phyloP scores from a whole-genome alignment of 805 yeast genomes.

The Pichia phayaonensis region DNA sequence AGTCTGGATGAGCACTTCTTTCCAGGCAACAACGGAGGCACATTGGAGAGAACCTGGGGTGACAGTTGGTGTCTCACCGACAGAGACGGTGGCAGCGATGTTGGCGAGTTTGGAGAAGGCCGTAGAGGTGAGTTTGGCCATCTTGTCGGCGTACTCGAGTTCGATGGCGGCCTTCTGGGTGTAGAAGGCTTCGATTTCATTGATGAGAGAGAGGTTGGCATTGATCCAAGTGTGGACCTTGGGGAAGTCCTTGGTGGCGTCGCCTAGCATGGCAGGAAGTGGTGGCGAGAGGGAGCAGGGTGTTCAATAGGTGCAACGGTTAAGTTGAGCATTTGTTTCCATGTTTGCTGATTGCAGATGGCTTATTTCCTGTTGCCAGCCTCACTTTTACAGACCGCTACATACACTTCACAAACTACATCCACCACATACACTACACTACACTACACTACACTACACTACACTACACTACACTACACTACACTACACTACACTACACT shows the following conservation, averaged over 20 bases:
- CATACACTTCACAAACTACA: no score
- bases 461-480: no score
- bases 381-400: no score
- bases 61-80: constrained; percentile 83
- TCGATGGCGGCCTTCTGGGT: constrained; percentile 77
- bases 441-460: no score
- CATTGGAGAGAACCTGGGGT: constrained; percentile 95
- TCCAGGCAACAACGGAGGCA: constrained; percentile 87
- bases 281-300: no score
- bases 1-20: constrained; percentile 74
- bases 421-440: no score
- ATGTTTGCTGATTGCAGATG: no score
- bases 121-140: constrained; percentile 56
- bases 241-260: constrained; percentile 56
- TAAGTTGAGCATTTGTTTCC: no score
- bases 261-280: constrained; percentile 34
- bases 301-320: no score
- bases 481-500: no score
- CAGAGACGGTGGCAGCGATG: constrained; percentile 58
- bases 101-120: constrained; percentile 73
- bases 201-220: constrained; percentile 65
- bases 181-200: constrained; percentile 77
- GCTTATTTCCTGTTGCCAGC: no score
- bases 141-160: constrained; percentile 67
- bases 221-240: constrained; percentile 68